Evolutionary conservation across 176 grass and related monocot genomes (phyloP).

Genomic region (Carex pumila): DNA sequence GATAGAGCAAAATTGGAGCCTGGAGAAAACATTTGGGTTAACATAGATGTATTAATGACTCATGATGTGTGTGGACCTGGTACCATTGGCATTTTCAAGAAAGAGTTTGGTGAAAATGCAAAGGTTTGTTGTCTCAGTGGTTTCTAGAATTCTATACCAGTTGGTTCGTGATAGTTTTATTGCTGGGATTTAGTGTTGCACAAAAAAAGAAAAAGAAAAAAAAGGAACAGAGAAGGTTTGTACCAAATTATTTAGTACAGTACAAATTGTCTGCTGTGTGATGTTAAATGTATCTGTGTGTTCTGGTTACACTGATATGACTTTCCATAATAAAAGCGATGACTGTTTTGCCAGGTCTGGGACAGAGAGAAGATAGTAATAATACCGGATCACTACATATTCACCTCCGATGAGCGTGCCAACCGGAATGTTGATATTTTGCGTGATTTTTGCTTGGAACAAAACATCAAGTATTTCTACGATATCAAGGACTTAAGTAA

Average conservation of each 20-base stretch:
- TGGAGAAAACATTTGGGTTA: conserved; percentile 93
- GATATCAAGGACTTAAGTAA: conserved; percentile 81
- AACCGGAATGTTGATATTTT: conserved; percentile 91
- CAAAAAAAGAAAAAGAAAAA: neutral
- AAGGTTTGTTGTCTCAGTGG: conserved; percentile 20
- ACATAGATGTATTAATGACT: conserved; percentile 96
- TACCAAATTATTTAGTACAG: neutral
- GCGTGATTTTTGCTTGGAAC: conserved; percentile 68
- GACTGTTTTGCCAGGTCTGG: conserved; percentile 49
- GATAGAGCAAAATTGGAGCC: conserved; percentile 60
- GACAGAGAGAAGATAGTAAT: conserved; percentile 86
- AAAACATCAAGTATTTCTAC: conserved; percentile 95
- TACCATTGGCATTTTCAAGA: conserved; percentile 85
- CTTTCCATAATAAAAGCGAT: neutral
- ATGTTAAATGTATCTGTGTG: neutral
- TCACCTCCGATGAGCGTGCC: conserved; percentile 75
- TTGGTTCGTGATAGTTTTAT: neutral
- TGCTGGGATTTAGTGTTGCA: neutral
- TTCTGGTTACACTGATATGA: neutral
- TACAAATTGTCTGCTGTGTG: neutral
- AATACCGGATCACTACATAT: conserved; percentile 97
- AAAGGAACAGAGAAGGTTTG: neutral
- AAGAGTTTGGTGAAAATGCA: conserved; percentile 79
- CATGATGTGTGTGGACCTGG: conserved; percentile 79
- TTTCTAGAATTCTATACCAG: neutral